A percentile compares a stretch with the other conserved stretches of the same genome.
phyloP scores from a whole-genome alignment of 2,329 filamentous ascomycete genomes.

The Scortechinia acanthostroma region DNA sequence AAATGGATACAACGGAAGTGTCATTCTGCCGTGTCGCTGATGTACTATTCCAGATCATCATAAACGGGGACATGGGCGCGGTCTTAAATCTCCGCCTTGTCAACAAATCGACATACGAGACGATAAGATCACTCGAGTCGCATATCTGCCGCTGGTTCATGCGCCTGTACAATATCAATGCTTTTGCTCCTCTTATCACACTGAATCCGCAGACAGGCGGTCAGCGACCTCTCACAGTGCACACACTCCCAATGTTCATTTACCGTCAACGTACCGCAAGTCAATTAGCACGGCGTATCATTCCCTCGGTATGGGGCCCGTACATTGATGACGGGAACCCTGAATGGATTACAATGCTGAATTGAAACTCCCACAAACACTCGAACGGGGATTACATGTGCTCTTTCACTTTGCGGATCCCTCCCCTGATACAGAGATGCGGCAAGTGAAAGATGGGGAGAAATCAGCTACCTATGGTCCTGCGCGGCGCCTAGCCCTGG shows the following conservation, averaged over 20 bases:
- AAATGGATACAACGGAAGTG: not conserved
- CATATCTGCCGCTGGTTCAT: constrained; percentile 16
- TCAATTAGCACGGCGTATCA: not conserved
- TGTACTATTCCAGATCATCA: constrained; percentile 17
- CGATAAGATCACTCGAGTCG: constrained; percentile 13
- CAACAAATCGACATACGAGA: constrained; percentile 15
- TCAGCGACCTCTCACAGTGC: constrained; percentile 10
- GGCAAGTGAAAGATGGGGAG: not conserved
- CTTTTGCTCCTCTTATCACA: not conserved
- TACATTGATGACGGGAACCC: not conserved
- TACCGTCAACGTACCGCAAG: constrained; percentile 12
- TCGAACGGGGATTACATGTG: not conserved
- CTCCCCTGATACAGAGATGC: not conserved
- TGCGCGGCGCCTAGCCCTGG: constrained; percentile 6
- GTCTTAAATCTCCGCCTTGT: constrained; percentile 13
- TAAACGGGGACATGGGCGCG: constrained; percentile 11
- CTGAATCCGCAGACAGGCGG: constrained; percentile 12
- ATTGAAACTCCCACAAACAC: not conserved
- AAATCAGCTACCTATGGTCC: not conserved
- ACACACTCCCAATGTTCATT: constrained; percentile 11
- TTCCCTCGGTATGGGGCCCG: not conserved
- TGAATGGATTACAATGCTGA: not conserved
- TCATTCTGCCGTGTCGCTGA: constrained; percentile 14
- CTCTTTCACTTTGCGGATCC: not conserved
- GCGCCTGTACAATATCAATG: constrained; percentile 6